These are phyloP conservation scores for Tubosaeta brunneosetosa DNA, from an alignment of 768 basidiomycete genomes.

Conservation along the genomic window DNA sequence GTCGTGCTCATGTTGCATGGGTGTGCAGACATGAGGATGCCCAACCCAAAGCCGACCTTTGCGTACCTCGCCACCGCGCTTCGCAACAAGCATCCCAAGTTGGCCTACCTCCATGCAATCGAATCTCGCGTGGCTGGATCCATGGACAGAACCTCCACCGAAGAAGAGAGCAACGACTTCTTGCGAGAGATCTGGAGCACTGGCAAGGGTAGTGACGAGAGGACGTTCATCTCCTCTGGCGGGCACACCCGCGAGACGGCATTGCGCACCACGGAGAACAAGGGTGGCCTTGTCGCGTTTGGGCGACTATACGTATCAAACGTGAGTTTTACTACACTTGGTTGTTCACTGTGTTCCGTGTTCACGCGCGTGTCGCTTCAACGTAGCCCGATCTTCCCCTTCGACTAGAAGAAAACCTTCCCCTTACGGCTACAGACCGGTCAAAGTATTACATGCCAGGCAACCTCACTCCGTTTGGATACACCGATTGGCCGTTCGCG, in stretches of 20 bases:
- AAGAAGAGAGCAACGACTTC: neutral
- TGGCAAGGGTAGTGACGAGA: conserved; percentile 21
- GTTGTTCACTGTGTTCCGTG: too few relatives aligned
- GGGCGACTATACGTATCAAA: conserved; percentile 12
- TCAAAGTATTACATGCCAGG: neutral
- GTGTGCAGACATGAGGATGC: conserved; percentile 28
- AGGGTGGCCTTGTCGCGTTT: conserved; percentile 20
- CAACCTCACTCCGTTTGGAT: neutral
- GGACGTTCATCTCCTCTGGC: conserved; percentile 38
- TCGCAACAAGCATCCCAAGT: conserved; percentile 25
- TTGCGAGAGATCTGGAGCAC: conserved; percentile 33
- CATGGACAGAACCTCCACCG: conserved; percentile 1
- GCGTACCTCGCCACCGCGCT: conserved; percentile 29
- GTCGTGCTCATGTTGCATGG: neutral
- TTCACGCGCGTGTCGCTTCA: too few relatives aligned
- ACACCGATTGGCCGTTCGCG: neutral
- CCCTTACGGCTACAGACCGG: neutral
- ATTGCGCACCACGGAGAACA: conserved; percentile 30
- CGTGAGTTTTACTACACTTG: neutral
- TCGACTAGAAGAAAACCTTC: neutral
- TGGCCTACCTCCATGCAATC: conserved; percentile 42
- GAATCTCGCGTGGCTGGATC: conserved; percentile 26
- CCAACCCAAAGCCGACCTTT: conserved; percentile 26
- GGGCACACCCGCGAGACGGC: conserved; percentile 41
- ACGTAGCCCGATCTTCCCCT: neutral